A percentile compares a stretch with the other conserved stretches of the same genome.
Conservation (phyloP, 208 protist species). For the Leishmania braziliensis region DNA sequence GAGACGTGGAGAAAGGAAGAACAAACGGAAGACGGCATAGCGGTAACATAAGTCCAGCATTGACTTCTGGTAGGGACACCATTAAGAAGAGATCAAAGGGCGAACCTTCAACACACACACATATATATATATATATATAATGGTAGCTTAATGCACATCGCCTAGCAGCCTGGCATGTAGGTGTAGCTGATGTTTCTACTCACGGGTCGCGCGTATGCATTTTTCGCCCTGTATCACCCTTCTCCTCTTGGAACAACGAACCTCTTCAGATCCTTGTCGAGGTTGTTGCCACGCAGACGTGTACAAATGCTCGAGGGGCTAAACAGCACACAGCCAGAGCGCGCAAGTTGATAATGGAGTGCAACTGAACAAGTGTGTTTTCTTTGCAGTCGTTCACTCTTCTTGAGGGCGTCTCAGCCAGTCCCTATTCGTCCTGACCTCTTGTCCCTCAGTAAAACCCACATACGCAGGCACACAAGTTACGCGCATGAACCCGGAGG, state of each 20-base stretch:
- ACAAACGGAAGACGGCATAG: background rate
- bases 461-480: background rate
- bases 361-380: background rate
- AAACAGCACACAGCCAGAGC: background rate
- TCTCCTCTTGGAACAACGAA: background rate
- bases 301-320: background rate
- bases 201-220: background rate
- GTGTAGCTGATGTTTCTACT: background rate
- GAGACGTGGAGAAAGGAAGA: background rate
- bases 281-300: background rate
- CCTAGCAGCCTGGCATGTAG: background rate
- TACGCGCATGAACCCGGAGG: background rate
- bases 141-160: background rate
- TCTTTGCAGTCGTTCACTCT: background rate
- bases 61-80: background rate
- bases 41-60: background rate
- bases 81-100: background rate
- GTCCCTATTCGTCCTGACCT: background rate
- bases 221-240: background rate
- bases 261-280: background rate
- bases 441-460: background rate
- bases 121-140: conserved; percentile 13
- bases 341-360: background rate
- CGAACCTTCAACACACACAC: background rate
- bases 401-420: background rate